Evolutionary conservation across 2,329 filamentous ascomycete species (phyloP).

Genomic region (Sporothrix brunneoviolacea): DNA sequence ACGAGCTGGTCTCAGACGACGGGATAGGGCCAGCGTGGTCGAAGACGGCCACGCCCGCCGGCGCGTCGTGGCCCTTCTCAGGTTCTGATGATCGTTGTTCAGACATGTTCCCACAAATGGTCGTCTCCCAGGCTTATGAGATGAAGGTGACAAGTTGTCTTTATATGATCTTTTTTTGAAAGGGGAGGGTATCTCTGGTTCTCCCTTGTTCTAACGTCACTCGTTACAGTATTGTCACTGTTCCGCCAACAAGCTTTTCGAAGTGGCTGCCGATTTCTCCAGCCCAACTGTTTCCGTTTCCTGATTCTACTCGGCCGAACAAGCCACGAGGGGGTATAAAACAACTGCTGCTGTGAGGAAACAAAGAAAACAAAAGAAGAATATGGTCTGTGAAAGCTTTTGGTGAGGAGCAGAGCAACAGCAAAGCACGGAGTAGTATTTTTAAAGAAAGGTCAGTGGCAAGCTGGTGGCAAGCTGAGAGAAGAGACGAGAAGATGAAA

Average conservation of each 20-base stretch:
- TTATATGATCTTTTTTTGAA: too few species aligned
- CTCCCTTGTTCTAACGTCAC: not conserved
- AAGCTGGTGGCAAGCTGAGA: too few species aligned
- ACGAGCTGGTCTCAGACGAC: not conserved
- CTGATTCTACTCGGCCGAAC: not conserved
- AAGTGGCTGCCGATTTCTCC: not conserved
- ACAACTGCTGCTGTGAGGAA: too few species aligned
- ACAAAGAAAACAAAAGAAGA: not conserved
- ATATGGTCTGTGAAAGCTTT: too few species aligned
- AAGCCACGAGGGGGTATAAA: not conserved
- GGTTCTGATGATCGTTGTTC: conserved; percentile 1
- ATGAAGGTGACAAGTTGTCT: too few species aligned
- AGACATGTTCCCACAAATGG: not conserved
- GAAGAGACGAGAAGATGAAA: not conserved
- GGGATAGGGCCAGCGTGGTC: not conserved
- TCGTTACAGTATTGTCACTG: not conserved
- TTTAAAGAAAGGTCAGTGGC: too few species aligned
- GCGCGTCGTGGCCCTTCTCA: not conserved
- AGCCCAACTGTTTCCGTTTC: not conserved
- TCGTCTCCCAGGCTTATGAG: not conserved
- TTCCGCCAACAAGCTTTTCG: not conserved
- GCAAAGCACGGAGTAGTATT: too few species aligned
- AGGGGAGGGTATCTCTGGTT: not conserved
- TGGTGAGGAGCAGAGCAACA: too few species aligned
- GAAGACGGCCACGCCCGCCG: not conserved